Percentiles rank a stretch among this genome's conserved stretches.
Conservation (phyloP, 1,284 basidiomycete genomes). For the Vanrija pseudolonga region DNA sequence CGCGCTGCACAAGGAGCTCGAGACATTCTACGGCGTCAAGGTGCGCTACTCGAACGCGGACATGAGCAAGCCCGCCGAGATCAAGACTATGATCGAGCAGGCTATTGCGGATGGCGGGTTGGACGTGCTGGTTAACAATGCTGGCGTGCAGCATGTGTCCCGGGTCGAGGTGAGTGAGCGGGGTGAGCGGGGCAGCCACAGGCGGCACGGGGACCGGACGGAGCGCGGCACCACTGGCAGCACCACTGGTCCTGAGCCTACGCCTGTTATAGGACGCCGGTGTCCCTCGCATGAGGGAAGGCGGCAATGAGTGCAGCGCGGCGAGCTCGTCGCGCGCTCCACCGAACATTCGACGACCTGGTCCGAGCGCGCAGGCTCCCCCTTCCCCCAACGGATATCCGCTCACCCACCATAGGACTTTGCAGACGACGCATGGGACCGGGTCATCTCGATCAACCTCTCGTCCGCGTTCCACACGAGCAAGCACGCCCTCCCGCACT, state of each 20-base stretch:
- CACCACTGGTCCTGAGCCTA: too few species aligned
- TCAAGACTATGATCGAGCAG: not conserved
- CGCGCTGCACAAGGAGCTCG: not conserved
- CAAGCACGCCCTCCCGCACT: constrained; percentile 5
- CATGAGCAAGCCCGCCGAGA: constrained; percentile 1
- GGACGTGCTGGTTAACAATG: constrained; percentile 13
- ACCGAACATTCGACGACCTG: too few species aligned
- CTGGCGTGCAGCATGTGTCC: constrained; percentile 2
- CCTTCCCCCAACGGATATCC: too few species aligned
- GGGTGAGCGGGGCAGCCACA: too few species aligned
- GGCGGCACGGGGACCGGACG: too few species aligned
- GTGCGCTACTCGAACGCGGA: not conserved
- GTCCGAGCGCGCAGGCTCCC: too few species aligned
- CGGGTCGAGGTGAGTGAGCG: not conserved
- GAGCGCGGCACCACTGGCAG: too few species aligned
- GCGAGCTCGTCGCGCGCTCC: too few species aligned
- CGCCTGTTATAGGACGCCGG: too few species aligned
- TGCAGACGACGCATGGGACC: constrained; percentile 6
- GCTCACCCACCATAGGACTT: not conserved
- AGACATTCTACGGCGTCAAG: not conserved
- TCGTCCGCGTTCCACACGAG: constrained; percentile 5
- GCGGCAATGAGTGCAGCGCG: too few species aligned
- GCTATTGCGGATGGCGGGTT: not conserved
- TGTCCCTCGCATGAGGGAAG: too few species aligned
- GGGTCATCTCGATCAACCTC: constrained; percentile 6